A percentile compares a stretch with the other conserved stretches of the same genome.
Conservation (phyloP, 345 rosid species). For the Eucalyptus pauciflora region DNA sequence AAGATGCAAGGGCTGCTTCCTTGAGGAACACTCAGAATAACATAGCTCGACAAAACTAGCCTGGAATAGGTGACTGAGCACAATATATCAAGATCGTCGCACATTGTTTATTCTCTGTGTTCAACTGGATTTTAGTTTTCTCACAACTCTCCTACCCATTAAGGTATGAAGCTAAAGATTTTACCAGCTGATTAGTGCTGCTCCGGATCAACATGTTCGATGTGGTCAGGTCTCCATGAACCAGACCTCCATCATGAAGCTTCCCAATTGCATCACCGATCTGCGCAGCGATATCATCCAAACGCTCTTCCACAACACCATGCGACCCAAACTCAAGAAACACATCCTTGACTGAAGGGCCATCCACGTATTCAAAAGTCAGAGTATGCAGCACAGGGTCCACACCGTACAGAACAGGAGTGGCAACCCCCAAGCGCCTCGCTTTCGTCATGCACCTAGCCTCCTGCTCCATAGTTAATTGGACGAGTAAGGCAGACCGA, state of each 20-base stretch:
- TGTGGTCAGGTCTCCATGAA: slow-evolving; percentile 96
- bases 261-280: slow-evolving; percentile 85
- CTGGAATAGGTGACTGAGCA: background rate
- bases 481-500: background rate
- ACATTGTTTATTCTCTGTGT: background rate
- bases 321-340: slow-evolving; percentile 60
- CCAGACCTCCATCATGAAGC: slow-evolving; percentile 91
- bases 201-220: slow-evolving; percentile 73
- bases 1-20: background rate
- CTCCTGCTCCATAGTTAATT: slow-evolving; percentile 32
- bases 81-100: background rate
- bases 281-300: slow-evolving; percentile 66
- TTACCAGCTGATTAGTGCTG: slow-evolving; percentile 61
- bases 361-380: slow-evolving; percentile 81
- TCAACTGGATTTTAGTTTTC: background rate
- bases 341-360: slow-evolving; percentile 68
- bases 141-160: background rate
- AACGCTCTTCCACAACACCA: slow-evolving; percentile 59
- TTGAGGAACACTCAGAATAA: background rate
- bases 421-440: slow-evolving; percentile 71
- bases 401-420: slow-evolving; percentile 69
- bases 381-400: slow-evolving; percentile 62
- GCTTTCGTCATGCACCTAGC: slow-evolving; percentile 98
- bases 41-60: background rate
- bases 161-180: background rate